Percentiles rank a stretch among this genome's conserved stretches.
Conservation (phyloP, 352 stramenopile genomes). For the Phytophthora cajani region DNA sequence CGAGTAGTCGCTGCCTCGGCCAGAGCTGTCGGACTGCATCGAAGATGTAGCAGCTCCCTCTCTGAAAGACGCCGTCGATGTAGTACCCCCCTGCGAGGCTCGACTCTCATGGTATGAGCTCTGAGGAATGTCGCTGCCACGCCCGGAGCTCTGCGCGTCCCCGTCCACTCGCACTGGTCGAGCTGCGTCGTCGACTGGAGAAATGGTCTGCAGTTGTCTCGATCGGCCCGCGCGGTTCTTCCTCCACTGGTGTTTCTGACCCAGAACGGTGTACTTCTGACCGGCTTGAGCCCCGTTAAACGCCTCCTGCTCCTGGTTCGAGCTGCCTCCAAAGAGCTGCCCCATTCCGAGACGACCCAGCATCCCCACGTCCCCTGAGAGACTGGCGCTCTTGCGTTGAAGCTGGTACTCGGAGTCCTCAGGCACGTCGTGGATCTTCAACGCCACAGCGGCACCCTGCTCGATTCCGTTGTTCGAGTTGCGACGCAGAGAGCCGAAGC, state of each 20-base stretch:
- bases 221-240: constrained; percentile 49
- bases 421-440: constrained; percentile 37
- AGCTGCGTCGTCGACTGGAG: constrained; percentile 45
- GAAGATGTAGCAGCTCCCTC: constrained; percentile 17
- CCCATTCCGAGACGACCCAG: constrained; percentile 27
- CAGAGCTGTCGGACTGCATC: constrained; percentile 21
- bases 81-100: constrained; percentile 6
- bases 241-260: constrained; percentile 73
- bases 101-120: constrained; percentile 22
- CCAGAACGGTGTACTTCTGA: constrained; percentile 59
- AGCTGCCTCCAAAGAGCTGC: constrained; percentile 39
- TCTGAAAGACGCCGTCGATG: constrained; percentile 16
- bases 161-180: constrained; percentile 11
- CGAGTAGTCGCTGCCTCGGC: constrained; percentile 24
- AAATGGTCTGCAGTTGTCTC: constrained; percentile 46
- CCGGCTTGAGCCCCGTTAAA: constrained; percentile 10
- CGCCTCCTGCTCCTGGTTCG: constrained; percentile 46
- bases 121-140: constrained; percentile 16
- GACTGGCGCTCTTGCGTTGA: constrained; percentile 35
- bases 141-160: constrained; percentile 22
- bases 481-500: constrained; percentile 21
- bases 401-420: constrained; percentile 34
- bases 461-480: constrained; percentile 26
- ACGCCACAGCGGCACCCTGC: constrained; percentile 24
- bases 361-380: constrained; percentile 14